These are phyloP conservation scores for Phylloporus sp. DNA, from an alignment of 768 basidiomycete species.

Conservation along the genomic window DNA sequence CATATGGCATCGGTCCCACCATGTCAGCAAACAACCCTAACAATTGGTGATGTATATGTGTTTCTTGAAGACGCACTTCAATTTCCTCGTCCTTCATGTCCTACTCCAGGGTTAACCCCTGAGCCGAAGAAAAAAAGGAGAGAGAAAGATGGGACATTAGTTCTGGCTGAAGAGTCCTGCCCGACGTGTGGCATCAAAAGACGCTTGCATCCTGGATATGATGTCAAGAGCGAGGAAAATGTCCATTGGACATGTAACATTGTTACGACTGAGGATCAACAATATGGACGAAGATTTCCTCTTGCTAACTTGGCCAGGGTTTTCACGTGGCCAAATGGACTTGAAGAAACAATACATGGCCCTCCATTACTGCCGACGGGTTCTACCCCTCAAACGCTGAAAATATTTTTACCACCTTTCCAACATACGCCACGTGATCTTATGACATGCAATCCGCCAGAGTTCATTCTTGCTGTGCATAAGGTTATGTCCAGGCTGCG, in stretches of 20 bases:
- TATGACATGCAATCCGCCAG: conserved; percentile 19
- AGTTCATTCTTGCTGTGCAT: conserved; percentile 30
- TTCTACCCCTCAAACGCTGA: conserved; percentile 1
- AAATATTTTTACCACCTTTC: conserved; percentile 4
- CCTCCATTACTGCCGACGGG: conserved; percentile 3
- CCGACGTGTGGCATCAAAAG: conserved; percentile 29
- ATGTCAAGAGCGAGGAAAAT: conserved; percentile 19
- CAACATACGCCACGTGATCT: conserved; percentile 24
- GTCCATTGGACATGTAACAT: conserved; percentile 23
- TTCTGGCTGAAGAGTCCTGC: conserved; percentile 23
- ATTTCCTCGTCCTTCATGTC: conserved; percentile 32
- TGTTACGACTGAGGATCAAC: conserved; percentile 21
- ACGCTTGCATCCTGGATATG: conserved; percentile 23
- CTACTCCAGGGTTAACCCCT: conserved; percentile 1
- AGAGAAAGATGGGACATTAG: conserved; percentile 21
- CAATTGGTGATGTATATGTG: conserved; percentile 40
- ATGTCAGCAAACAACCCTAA: conserved; percentile 25
- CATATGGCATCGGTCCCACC: conserved; percentile 18
- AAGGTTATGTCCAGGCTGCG: conserved; percentile 14
- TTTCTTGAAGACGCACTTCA: conserved; percentile 42
- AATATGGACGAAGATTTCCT: conserved; percentile 17
- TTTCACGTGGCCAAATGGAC: conserved; percentile 13
- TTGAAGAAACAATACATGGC: conserved; percentile 14
- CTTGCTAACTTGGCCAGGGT: conserved; percentile 15
- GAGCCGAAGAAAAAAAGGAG: conserved; percentile 26